These are phyloP conservation scores for Fraxinus sp. DNA, from an alignment of 305 asterid species.

Conservation along the genomic window DNA sequence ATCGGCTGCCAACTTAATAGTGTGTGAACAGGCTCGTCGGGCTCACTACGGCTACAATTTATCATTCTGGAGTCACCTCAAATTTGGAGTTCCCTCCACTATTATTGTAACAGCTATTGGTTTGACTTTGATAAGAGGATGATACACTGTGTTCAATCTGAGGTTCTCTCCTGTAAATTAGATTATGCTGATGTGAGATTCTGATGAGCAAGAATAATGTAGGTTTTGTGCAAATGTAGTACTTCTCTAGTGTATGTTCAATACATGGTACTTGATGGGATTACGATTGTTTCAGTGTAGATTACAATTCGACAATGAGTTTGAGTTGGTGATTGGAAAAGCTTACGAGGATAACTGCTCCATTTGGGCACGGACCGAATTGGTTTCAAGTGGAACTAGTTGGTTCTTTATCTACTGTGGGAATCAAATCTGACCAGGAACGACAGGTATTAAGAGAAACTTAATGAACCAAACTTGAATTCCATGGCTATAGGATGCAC, in stretches of 20 bases:
- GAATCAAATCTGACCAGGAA: not conserved
- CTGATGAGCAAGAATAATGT: not conserved
- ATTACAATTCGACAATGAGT: no score
- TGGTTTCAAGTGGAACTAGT: not conserved
- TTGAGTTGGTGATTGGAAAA: no score
- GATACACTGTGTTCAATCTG: not conserved
- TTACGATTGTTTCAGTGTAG: no score
- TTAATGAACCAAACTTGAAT: not conserved
- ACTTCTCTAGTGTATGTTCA: no score
- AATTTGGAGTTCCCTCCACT: conserved; percentile 86
- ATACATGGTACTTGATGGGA: not conserved
- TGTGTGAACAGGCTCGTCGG: conserved; percentile 92
- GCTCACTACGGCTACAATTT: conserved; percentile 63
- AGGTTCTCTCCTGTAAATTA: not conserved
- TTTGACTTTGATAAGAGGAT: conserved; percentile 53
- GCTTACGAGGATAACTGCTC: no score
- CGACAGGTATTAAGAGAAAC: not conserved
- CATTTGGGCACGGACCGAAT: not conserved
- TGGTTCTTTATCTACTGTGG: not conserved
- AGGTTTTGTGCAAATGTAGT: not conserved
- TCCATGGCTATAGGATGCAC: not conserved
- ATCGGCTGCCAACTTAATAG: conserved; percentile 90
- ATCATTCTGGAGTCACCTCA: conserved; percentile 80
- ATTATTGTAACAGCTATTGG: conserved; percentile 71
- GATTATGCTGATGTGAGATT: not conserved